A percentile compares a stretch with the other conserved stretches of the same genome.
These are phyloP conservation scores for Fusarium hostae DNA, from an alignment of 2,329 filamentous ascomycete species.

Conservation along the genomic window DNA sequence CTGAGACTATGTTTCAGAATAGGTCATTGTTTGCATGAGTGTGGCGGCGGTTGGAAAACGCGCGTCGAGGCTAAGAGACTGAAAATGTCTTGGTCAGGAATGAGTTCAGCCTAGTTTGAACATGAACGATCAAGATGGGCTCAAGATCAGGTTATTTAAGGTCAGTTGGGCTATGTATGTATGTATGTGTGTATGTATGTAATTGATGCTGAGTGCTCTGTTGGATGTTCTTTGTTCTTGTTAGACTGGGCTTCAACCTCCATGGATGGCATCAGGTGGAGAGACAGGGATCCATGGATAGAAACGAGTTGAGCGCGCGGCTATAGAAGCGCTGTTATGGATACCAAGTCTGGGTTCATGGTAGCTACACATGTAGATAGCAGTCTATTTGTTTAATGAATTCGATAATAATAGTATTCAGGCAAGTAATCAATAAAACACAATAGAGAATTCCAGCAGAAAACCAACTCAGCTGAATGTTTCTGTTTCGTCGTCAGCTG, in stretches of 20 bases:
- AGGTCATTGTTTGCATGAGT: conserved; percentile 19
- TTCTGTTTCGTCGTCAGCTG: conserved; percentile 19
- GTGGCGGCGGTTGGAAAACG: conserved; percentile 32
- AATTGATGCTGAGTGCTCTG: conserved; percentile 5
- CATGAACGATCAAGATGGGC: neutral
- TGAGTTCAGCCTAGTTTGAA: conserved; percentile 15
- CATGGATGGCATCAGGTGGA: conserved; percentile 2
- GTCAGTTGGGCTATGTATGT: neutral
- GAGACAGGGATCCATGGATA: neutral
- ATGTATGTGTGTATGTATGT: neutral
- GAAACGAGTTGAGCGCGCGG: conserved; percentile 17
- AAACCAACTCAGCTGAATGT: neutral
- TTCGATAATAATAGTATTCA: conserved; percentile 4
- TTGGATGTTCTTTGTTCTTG: conserved; percentile 17
- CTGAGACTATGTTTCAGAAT: conserved; percentile 34
- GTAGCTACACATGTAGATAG: neutral
- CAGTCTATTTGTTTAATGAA: neutral
- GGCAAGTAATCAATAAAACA: neutral
- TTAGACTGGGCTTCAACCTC: neutral
- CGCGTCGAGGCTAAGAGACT: conserved; percentile 23
- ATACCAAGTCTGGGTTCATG: neutral
- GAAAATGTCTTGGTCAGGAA: conserved; percentile 30
- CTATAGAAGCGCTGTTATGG: conserved; percentile 17
- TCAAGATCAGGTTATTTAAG: neutral
- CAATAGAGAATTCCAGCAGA: neutral